Base-by-base conservation (phyloP, 2,329 filamentous ascomycete species). In the Talaromyces sp. region DNA sequence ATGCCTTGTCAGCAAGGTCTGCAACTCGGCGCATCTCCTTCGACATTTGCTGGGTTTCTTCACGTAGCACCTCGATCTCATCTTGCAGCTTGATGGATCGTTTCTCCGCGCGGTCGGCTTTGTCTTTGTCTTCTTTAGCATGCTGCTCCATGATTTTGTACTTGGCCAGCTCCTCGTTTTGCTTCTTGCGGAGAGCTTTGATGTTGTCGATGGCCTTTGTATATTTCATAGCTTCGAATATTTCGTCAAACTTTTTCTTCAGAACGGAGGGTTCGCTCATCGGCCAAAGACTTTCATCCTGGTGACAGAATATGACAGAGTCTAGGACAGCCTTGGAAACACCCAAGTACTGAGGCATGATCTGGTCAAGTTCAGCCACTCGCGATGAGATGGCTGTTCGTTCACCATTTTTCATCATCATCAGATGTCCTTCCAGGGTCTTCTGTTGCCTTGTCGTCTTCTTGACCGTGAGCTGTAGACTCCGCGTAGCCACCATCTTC, bases 121-220 rank as follows among this genome's bases (percentile, higher is more conserved):
- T 88, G 54, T 94, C 89, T 69, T 97, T 97, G 71, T 94, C 88
- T 42, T 83, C 78, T 70, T 94, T 94, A 60, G 89, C 86, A 58
- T 91, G 84, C 36, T 86, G 80, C 68, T 96, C 90, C 54, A 88
- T 82, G 39, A 88, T 84, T 65, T 90, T 90, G 52, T 88, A 82
- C 55, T 87, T 84, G 14, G 79, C 82, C 9, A 97, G 80, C 56
- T 93, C 83, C 58, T 89, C 86, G 32, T 86, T 88, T 60, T 96
- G 87, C 60, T 86, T 88, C 75, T 97, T 99, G 35, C 88, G 83
- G 45, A 97, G 80, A 9, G 86, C 71, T 68, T 96, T 97, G 69
- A 99, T 89, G 70, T 96, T 96, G 41, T 97, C 92, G 55, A 99
- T 96, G 16, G 92, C 94, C 67, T 96, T 97, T 30, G 92, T 96